Evolutionary conservation across 202 grass and related monocot genomes (phyloP).

Genomic region (Panicum virgatum): DNA sequence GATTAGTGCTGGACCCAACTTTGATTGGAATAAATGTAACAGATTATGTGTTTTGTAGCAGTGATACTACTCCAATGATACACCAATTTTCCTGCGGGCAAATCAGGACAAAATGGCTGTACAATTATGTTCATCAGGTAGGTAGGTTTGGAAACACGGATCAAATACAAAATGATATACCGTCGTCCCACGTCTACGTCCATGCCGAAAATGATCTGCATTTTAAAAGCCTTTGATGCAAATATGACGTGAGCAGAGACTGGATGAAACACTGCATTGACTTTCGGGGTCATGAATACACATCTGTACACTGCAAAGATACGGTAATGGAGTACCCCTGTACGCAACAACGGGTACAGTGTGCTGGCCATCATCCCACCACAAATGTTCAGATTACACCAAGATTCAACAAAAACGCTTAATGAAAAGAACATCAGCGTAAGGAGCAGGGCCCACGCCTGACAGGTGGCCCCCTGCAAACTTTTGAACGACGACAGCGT

Average conservation of each 20-base stretch:
- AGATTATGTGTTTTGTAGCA: too few species aligned
- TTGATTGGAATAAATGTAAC: too few species aligned
- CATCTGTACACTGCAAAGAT: not conserved
- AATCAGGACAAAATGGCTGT: not conserved
- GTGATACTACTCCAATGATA: too few species aligned
- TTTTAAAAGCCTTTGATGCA: not conserved
- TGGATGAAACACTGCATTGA: not conserved
- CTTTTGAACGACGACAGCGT: constrained; percentile 1
- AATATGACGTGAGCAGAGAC: not conserved
- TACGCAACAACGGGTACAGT: not conserved
- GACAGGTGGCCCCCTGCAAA: not conserved
- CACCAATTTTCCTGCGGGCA: not conserved
- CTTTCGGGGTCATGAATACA: not conserved
- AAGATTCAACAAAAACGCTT: not conserved
- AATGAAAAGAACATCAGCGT: not conserved
- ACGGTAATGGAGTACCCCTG: not conserved
- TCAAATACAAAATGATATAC: not conserved
- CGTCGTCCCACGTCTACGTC: not conserved
- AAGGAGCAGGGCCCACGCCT: not conserved
- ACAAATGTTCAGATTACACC: not conserved
- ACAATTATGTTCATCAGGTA: not conserved
- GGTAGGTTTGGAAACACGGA: not conserved
- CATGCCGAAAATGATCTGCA: not conserved
- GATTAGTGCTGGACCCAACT: too few species aligned
- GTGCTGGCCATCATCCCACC: not conserved